A percentile compares a stretch with the other conserved stretches of the same genome.
Conservation (phyloP, 495 filamentous ascomycete genomes). For the Lasiosphaeris hirsuta region DNA sequence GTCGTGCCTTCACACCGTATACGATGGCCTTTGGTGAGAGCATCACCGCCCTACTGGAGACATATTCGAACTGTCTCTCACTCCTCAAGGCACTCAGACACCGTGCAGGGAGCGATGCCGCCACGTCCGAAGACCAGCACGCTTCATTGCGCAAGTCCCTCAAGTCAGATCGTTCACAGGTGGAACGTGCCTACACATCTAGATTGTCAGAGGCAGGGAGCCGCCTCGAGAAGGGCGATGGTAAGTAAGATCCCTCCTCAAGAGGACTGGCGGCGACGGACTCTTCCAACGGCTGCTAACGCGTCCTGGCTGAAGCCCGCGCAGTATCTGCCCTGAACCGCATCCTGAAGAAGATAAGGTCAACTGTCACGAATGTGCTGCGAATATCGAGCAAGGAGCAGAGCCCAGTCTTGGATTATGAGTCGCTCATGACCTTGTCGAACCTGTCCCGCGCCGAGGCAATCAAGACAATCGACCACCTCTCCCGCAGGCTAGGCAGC, state of each 20-base stretch:
- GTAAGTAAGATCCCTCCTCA: slow-evolving; percentile 16
- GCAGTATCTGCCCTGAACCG: slow-evolving; percentile 27
- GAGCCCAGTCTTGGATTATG: slow-evolving; percentile 29
- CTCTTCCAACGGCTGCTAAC: slow-evolving; percentile 7
- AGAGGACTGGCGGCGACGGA: not conserved
- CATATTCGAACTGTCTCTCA: slow-evolving; percentile 35
- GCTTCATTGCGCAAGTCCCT: slow-evolving; percentile 32
- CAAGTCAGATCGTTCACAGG: slow-evolving; percentile 26
- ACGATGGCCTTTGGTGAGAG: slow-evolving; percentile 32
- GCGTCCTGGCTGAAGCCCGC: slow-evolving; percentile 15
- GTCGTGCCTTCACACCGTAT: not conserved
- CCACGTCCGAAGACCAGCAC: slow-evolving; percentile 35
- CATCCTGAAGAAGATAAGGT: slow-evolving; percentile 28
- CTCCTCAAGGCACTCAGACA: slow-evolving; percentile 31
- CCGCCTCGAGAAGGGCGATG: slow-evolving; percentile 31
- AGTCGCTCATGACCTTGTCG: slow-evolving; percentile 34
- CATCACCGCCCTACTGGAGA: slow-evolving; percentile 29
- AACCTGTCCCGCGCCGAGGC: slow-evolving; percentile 33
- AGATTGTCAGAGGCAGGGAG: slow-evolving; percentile 24
- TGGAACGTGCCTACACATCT: slow-evolving; percentile 28
- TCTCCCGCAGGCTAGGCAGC: slow-evolving; percentile 30
- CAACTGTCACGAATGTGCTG: slow-evolving; percentile 26
- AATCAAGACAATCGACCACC: slow-evolving; percentile 32
- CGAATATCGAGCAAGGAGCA: slow-evolving; percentile 23
- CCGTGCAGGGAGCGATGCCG: slow-evolving; percentile 6